Percentiles rank a stretch among this genome's conserved stretches.
phyloP scores from a whole-genome alignment of 177 flowering plant species.

The Vitis hybrid region DNA sequence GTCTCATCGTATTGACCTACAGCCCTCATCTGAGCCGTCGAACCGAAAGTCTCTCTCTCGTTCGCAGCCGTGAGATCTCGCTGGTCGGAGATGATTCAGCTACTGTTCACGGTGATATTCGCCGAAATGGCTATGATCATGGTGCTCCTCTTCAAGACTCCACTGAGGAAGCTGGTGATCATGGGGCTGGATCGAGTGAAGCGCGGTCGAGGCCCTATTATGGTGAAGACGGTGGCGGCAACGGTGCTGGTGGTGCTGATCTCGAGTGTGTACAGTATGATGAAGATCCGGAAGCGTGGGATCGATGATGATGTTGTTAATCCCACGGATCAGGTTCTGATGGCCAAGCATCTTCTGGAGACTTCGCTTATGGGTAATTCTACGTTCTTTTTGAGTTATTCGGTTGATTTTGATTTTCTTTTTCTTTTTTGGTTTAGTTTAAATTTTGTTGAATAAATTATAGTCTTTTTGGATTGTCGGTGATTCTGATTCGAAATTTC shows the following conservation, averaged over 20 bases:
- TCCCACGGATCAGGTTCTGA: constrained; percentile 59
- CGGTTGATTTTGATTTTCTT: background rate
- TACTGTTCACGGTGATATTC: constrained; percentile 43
- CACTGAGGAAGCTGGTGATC: constrained; percentile 55
- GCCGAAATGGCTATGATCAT: constrained; percentile 48
- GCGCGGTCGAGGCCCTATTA: constrained; percentile 53
- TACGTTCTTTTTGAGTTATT: background rate
- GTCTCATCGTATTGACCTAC: background rate
- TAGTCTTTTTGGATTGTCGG: no score
- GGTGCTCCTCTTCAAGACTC: constrained; percentile 53
- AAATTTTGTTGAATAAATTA: no score
- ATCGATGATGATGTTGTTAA: constrained; percentile 29
- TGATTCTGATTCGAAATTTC: no score
- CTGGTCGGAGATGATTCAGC: constrained; percentile 36
- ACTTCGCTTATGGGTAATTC: constrained; percentile 57
- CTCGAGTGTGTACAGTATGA: constrained; percentile 34
- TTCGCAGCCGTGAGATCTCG: background rate
- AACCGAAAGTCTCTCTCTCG: background rate
- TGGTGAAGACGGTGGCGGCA: constrained; percentile 48
- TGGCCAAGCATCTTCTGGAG: constrained; percentile 47
- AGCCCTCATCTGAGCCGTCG: background rate
- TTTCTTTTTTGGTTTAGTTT: no score
- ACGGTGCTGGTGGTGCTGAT: constrained; percentile 33
- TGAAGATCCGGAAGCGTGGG: constrained; percentile 34
- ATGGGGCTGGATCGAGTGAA: constrained; percentile 54